Conservation (phyloP, 371 early-diverging fungal species). For the Rhizopus sp. region DNA sequence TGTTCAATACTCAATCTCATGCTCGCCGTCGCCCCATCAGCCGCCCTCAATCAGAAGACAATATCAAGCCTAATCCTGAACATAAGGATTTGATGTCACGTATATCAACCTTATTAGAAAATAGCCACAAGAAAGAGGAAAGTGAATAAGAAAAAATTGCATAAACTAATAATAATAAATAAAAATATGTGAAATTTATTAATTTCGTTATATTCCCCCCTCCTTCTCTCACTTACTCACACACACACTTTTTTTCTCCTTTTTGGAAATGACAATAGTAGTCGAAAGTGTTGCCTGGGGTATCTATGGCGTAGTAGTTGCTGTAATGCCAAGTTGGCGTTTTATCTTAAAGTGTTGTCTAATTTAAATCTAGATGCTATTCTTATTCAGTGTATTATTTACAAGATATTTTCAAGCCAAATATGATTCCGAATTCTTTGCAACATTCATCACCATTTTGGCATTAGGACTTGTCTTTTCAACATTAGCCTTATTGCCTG, state of each 20-base stretch:
- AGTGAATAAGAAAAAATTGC: background rate
- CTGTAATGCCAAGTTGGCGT: conserved; percentile 19
- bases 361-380: conserved; percentile 36
- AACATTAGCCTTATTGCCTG: conserved; percentile 59
- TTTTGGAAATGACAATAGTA: conserved; percentile 12
- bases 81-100: conserved; percentile 27
- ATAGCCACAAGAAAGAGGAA: conserved; percentile 6
- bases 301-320: conserved; percentile 31
- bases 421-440: conserved; percentile 58
- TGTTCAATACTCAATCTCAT: conserved; percentile 16
- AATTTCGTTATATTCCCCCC: background rate
- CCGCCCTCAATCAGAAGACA: conserved; percentile 14
- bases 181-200: background rate
- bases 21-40: conserved; percentile 2
- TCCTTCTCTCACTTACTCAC: background rate
- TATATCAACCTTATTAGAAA: conserved; percentile 22
- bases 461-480: conserved; percentile 57
- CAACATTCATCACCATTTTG: conserved; percentile 53
- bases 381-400: conserved; percentile 52
- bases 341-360: background rate
- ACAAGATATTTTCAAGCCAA: conserved; percentile 61
- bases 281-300: conserved; percentile 42
- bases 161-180: background rate
- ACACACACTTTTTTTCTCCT: background rate
- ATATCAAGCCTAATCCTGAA: conserved; percentile 22